Conservation (phyloP, 2,329 filamentous ascomycete species). For the Berkeleyomyces basicola region DNA sequence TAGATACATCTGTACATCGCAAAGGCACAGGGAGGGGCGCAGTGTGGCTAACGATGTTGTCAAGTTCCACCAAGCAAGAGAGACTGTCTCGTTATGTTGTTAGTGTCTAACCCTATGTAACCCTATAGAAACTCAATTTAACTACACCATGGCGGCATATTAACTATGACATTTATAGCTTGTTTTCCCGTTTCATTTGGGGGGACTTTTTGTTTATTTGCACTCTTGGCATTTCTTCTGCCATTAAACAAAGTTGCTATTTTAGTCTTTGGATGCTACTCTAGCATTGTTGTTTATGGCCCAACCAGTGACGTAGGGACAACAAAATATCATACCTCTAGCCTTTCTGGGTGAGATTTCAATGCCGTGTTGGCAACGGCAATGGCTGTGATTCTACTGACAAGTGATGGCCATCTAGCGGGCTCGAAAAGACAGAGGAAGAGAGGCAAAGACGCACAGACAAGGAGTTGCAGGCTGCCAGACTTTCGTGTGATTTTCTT, state of each 20-base stretch:
- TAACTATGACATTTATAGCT: background rate
- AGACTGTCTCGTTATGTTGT: no score
- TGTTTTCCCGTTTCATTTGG: background rate
- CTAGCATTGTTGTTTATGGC: background rate
- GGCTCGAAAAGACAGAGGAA: background rate
- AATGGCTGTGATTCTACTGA: background rate
- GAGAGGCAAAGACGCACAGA: background rate
- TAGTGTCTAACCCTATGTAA: no score
- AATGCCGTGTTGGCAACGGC: no score
- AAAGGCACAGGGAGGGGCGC: no score
- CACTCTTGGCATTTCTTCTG: background rate
- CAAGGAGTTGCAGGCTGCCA: background rate
- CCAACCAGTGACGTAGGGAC: background rate
- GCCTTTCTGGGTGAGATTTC: no score
- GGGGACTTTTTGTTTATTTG: background rate
- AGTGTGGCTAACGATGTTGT: no score
- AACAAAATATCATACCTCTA: background rate
- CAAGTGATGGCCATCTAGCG: background rate
- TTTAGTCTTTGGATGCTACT: background rate
- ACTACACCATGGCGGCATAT: no score
- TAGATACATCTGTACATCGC: no score
- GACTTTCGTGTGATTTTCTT: no score
- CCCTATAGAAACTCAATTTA: no score
- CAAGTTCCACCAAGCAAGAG: no score
- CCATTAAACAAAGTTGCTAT: background rate